Base-by-base conservation (phyloP, 169 alveolate genomes). In the Cryptosporidium sp. region DNA sequence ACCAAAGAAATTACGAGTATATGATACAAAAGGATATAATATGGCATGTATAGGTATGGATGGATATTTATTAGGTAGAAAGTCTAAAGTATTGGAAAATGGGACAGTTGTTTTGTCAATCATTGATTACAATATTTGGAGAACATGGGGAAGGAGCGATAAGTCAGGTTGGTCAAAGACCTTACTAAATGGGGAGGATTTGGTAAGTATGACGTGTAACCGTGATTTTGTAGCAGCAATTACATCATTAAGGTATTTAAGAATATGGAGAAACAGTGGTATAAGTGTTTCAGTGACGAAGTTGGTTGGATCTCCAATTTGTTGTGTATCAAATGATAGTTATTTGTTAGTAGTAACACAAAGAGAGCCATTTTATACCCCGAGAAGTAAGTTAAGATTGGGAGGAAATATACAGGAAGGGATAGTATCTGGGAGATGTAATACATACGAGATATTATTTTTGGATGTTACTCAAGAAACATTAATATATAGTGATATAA, bases 121-220 rank as follows among this genome's bases (percentile, higher is more conserved):
- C 43, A 39, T 80, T 0, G 89, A 80, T 23, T 80, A 80, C 35
- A 61, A 67, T 80, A 37, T 62, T 7, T 80, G 89, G 89, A 62
- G 80, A 65, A 80, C 89, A 14, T 80, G 89, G 89, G 89, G 89
- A 39, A 80, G 89, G n/a, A 80, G 39, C 45, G 89, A 80, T 62
- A 80, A 80, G 14, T 48, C 80, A 9, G 89, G 89, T 21, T 80
- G 89, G 89, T 26, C 68, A 29, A 80, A 80, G 43, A 67, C 71
- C 23, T 31, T 80, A 26, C 37, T 80, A 10, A 35, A 18, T 23
- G 75, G 75, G 1, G 89, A 80, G 37, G 89, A 80, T 65, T 62
- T 80, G 55, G 29, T 62, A 29, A 31, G 89, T 62, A 80, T 80
- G 80, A 80, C 89, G 1, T 80, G 89, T 41, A 65, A 37, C 45